These are phyloP conservation scores for Mucor plumbeus DNA, from an alignment of 371 early-diverging fungal species.

Conservation along the genomic window DNA sequence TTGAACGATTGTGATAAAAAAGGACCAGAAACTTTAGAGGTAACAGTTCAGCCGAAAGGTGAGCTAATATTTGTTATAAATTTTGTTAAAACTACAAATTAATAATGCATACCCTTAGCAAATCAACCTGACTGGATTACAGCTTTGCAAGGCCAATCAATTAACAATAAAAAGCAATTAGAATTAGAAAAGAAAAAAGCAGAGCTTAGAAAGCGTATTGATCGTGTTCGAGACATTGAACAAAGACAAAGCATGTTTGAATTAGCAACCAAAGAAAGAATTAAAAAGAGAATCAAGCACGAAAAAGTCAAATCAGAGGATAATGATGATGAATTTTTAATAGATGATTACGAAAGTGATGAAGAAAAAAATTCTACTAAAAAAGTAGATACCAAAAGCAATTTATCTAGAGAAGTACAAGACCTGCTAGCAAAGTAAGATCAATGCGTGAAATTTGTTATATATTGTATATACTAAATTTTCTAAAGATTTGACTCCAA, in stretches of 20 bases:
- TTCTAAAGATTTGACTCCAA: constrained; percentile 21
- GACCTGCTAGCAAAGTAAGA: constrained; percentile 58
- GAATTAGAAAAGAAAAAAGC: constrained; percentile 24
- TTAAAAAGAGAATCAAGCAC: constrained; percentile 12
- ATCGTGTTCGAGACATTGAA: constrained; percentile 33
- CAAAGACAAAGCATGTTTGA: constrained; percentile 10
- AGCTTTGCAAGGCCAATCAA: constrained; percentile 30
- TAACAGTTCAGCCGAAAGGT: constrained; percentile 8
- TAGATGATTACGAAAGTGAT: constrained; percentile 74
- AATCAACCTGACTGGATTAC: constrained; percentile 57
- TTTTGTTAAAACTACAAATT: not conserved
- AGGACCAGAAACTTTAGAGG: not conserved
- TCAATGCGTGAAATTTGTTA: not conserved
- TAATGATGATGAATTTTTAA: constrained; percentile 58
- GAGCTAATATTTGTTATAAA: not conserved
- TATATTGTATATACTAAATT: not conserved
- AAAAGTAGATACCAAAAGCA: constrained; percentile 17
- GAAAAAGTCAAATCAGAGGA: constrained; percentile 5
- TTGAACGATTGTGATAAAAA: constrained; percentile 58
- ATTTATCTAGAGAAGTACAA: constrained; percentile 61
- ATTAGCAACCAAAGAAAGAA: constrained; percentile 16
- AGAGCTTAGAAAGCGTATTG: constrained; percentile 37
- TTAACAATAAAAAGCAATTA: constrained; percentile 13
- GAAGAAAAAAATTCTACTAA: constrained; percentile 35
- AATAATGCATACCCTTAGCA: not conserved